phyloP scores from a whole-genome alignment of 306 rosid genomes.

The Vicia faba region DNA sequence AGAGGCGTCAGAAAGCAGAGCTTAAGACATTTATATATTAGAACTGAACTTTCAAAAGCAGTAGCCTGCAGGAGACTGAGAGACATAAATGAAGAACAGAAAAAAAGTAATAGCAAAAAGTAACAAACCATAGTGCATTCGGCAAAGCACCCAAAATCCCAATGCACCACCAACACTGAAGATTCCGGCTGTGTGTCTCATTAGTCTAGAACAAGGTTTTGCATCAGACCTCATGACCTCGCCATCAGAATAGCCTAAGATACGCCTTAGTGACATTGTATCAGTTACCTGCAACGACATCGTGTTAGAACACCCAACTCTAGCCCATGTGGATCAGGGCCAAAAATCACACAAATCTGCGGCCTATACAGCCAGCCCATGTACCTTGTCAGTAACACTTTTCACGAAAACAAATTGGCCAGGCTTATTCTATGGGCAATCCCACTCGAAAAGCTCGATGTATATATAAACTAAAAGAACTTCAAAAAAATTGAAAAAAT shows the following conservation, averaged over 20 bases:
- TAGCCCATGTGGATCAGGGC: neutral
- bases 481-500: neutral
- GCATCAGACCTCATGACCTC: constrained; percentile 82
- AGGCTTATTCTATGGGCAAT: too few relatives aligned
- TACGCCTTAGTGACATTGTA: constrained; percentile 72
- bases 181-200: constrained; percentile 84
- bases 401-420: too few relatives aligned
- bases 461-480: neutral
- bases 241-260: constrained; percentile 82
- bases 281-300: constrained; percentile 19
- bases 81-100: constrained; percentile 5
- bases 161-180: constrained; percentile 85
- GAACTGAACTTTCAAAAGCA: neutral
- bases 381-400: too few relatives aligned
- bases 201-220: constrained; percentile 86
- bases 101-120: neutral
- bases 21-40: neutral
- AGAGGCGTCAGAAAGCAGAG: neutral
- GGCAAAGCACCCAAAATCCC: constrained; percentile 83
- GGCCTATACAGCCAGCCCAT: too few relatives aligned
- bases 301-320: neutral
- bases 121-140: constrained; percentile 81
- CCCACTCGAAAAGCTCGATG: too few relatives aligned
- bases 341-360: too few relatives aligned
- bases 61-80: neutral